Evolutionary conservation across 257 asterid genomes (phyloP).

Genomic region (Plantago ovata): DNA sequence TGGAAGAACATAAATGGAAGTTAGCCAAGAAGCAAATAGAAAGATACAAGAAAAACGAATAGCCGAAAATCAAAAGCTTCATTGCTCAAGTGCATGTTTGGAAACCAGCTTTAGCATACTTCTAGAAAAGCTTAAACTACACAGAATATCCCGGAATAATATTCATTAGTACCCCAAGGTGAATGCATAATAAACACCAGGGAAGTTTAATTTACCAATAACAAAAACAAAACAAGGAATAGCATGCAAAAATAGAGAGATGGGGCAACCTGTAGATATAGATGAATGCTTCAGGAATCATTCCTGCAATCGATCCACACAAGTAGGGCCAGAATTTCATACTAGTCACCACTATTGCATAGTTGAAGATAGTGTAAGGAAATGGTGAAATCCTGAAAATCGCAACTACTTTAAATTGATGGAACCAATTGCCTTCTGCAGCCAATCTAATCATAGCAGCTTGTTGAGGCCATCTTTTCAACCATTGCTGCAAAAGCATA

Average conservation of each 20-base stretch:
- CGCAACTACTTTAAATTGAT: slow-evolving; percentile 86
- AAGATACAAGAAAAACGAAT: background rate
- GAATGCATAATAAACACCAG: too few relatives aligned
- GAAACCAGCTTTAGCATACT: background rate
- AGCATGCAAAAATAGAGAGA: slow-evolving; percentile 8
- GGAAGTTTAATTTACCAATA: too few relatives aligned
- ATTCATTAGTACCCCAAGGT: too few relatives aligned
- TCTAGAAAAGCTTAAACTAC: too few relatives aligned
- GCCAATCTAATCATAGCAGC: slow-evolving; percentile 83
- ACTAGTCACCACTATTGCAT: slow-evolving; percentile 77
- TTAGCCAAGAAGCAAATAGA: slow-evolving; percentile 7
- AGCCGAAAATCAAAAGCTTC: background rate
- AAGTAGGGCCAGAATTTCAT: slow-evolving; percentile 92
- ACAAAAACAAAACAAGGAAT: background rate
- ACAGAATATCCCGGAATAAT: too few relatives aligned
- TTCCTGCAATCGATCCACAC: slow-evolving; percentile 82
- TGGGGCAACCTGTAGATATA: slow-evolving; percentile 69
- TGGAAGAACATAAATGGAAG: slow-evolving; percentile 6
- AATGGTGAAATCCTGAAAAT: slow-evolving; percentile 81
- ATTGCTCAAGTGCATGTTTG: too few relatives aligned
- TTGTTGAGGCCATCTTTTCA: slow-evolving; percentile 85
- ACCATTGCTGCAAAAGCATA: slow-evolving; percentile 61
- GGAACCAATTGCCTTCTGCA: slow-evolving; percentile 87
- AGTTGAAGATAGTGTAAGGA: slow-evolving; percentile 88
- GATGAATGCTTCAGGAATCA: slow-evolving; percentile 93